Conservation (phyloP, 2,329 filamentous ascomycete species). For the Cladosporium sp. region DNA sequence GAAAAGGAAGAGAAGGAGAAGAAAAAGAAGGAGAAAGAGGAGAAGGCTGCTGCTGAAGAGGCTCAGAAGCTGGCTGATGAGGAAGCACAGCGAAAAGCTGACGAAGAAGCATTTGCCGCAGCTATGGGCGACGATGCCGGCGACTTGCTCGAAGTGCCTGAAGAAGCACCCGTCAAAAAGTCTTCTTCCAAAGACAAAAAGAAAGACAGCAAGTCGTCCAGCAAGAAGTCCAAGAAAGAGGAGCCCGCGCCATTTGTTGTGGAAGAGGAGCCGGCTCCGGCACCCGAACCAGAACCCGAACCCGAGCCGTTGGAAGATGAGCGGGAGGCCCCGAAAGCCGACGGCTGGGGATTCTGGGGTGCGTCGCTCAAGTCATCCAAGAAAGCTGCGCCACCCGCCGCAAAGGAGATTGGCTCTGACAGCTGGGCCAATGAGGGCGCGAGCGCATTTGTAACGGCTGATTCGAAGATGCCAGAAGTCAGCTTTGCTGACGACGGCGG, state of each 20-base stretch:
- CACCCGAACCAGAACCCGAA: constrained; percentile 21
- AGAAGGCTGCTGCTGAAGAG: constrained; percentile 34
- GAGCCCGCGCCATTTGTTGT: constrained; percentile 30
- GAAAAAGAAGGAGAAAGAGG: constrained; percentile 47
- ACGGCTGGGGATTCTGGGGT: constrained; percentile 47
- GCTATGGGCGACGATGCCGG: constrained; percentile 38
- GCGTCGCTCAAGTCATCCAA: constrained; percentile 46
- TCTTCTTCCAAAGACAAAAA: constrained; percentile 30
- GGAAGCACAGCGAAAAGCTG: constrained; percentile 33
- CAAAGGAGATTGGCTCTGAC: constrained; percentile 46
- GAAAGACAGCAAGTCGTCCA: constrained; percentile 27
- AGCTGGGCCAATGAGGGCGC: constrained; percentile 44
- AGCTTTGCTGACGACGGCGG: constrained; percentile 45
- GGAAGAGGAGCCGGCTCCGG: constrained; percentile 11
- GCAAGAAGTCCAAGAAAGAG: constrained; percentile 25
- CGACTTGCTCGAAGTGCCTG: constrained; percentile 36
- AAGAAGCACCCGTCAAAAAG: constrained; percentile 31
- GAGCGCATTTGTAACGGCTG: constrained; percentile 34
- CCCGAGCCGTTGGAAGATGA: constrained; percentile 19
- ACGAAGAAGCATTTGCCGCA: constrained; percentile 39
- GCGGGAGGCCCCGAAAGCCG: constrained; percentile 29
- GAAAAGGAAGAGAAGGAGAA: constrained; percentile 45
- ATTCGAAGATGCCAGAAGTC: constrained; percentile 46
- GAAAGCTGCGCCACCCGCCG: constrained; percentile 37
- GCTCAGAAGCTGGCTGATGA: constrained; percentile 36